Conservation (phyloP, 129 eudicot genomes). For the Saposhnikovia divaricata region DNA sequence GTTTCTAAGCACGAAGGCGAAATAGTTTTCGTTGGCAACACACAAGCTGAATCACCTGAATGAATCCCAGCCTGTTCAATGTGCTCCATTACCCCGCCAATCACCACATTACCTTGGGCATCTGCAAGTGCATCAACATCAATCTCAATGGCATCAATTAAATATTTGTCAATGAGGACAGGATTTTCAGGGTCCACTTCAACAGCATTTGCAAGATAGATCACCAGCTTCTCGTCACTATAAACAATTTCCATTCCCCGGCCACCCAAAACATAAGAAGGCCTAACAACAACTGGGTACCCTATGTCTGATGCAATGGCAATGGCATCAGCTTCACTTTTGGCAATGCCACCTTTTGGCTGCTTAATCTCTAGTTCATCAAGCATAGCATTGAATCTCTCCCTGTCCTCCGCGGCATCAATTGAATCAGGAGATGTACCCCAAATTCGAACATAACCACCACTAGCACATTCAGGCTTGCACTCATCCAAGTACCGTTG, state of each 20-base stretch:
- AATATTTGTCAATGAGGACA: slow-evolving; percentile 71
- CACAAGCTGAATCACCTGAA: slow-evolving; percentile 95
- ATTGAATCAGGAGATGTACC: slow-evolving; percentile 97
- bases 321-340: slow-evolving; percentile 82
- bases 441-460: slow-evolving; percentile 81
- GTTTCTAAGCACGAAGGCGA: slow-evolving; percentile 57
- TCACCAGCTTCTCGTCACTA: slow-evolving; percentile 67
- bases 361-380: slow-evolving; percentile 76
- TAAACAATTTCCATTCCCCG: slow-evolving; percentile 98
- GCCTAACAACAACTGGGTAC: slow-evolving; percentile 93
- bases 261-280: slow-evolving; percentile 93
- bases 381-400: slow-evolving; percentile 82
- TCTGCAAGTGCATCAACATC: slow-evolving; percentile 90
- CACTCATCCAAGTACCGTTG: slow-evolving; percentile 67
- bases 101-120: slow-evolving; percentile 78
- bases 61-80: slow-evolving; percentile 98
- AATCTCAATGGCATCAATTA: slow-evolving; percentile 82
- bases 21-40: slow-evolving; percentile 77
- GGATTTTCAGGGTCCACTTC: slow-evolving; percentile 92
- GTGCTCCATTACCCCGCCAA: slow-evolving; percentile 99
- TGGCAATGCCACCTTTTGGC: slow-evolving; percentile 96
- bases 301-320: slow-evolving; percentile 82
- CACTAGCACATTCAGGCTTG: slow-evolving; percentile 52
- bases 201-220: slow-evolving; percentile 78
- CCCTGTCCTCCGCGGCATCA: slow-evolving; percentile 97